Conservation (phyloP, 1,284 basidiomycete species). For the Cryptococcus sp. region DNA sequence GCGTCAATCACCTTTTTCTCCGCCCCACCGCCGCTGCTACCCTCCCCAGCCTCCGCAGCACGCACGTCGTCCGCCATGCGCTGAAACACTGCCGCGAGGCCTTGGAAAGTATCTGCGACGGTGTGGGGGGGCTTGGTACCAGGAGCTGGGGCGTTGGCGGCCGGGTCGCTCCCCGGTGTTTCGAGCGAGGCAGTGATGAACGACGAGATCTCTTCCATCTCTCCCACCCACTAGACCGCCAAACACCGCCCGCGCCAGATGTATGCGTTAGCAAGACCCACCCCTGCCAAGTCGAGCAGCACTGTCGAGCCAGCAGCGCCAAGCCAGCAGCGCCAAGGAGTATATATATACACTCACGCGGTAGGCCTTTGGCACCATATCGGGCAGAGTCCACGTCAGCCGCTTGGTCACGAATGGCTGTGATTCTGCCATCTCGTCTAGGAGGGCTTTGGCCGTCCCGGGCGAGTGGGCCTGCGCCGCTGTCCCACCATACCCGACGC, state of each 20-base stretch:
- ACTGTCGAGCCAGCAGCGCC: too few species aligned
- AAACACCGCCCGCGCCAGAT: not conserved
- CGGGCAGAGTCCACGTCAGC: conserved; percentile 7
- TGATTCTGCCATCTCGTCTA: conserved; percentile 10
- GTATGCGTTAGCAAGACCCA: too few species aligned
- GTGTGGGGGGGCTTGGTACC: not conserved
- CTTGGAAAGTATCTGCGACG: conserved; percentile 12
- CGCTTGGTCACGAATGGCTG: conserved; percentile 3
- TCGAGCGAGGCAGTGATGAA: conserved; percentile 15
- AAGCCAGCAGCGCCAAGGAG: not conserved
- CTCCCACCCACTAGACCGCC: conserved; percentile 17
- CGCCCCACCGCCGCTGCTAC: not conserved
- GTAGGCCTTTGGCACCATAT: conserved; percentile 20
- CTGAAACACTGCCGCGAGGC: conserved; percentile 19
- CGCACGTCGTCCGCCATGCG: conserved; percentile 17
- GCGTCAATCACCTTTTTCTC: conserved; percentile 1
- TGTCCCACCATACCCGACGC: not conserved
- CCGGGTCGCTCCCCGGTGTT: not conserved
- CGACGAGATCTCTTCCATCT: conserved; percentile 24
- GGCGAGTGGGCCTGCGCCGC: conserved; percentile 22
- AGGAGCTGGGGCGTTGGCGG: not conserved
- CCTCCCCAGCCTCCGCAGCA: not conserved
- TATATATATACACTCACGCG: conserved; percentile 10
- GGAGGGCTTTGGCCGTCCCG: conserved; percentile 16
- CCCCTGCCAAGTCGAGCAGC: too few species aligned